These are phyloP conservation scores for Agarophyton chilense DNA, from an alignment of 23 red algal species.

Conservation along the genomic window DNA sequence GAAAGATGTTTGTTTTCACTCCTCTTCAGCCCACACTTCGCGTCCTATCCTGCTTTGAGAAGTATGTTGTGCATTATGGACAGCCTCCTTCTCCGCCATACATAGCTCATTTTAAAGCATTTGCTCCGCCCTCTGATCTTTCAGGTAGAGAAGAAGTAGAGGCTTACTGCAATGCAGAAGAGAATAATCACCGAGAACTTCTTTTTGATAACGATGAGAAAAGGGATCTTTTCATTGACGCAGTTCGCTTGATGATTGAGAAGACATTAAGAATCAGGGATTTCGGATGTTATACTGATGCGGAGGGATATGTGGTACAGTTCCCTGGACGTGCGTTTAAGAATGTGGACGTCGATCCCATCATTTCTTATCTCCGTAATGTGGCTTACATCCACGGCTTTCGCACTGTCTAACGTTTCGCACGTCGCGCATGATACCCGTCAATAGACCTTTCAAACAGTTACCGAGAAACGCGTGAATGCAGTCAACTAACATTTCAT, in stretches of 20 bases:
- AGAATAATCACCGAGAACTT: constrained; percentile 9
- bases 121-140: constrained; percentile 1
- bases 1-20: neutral
- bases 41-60: neutral
- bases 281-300: neutral
- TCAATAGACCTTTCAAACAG: no score
- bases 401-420: neutral
- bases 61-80: constrained; percentile 6
- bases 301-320: neutral
- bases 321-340: constrained; percentile 7
- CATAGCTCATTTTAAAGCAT: constrained; percentile 7
- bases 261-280: neutral
- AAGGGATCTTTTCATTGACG: neutral
- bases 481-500: no score
- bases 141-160: neutral
- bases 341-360: constrained; percentile 6
- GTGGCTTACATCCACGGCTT: neutral
- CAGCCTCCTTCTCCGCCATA: neutral
- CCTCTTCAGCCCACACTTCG: constrained; percentile 17
- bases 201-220: neutral
- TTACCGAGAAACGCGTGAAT: no score
- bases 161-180: constrained; percentile 16
- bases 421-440: neutral
- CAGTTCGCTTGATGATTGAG: constrained; percentile 11
- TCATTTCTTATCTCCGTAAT: constrained; percentile 14